Base-by-base conservation (phyloP, 257 asterid genomes). In the Primulina huaijiensis region DNA sequence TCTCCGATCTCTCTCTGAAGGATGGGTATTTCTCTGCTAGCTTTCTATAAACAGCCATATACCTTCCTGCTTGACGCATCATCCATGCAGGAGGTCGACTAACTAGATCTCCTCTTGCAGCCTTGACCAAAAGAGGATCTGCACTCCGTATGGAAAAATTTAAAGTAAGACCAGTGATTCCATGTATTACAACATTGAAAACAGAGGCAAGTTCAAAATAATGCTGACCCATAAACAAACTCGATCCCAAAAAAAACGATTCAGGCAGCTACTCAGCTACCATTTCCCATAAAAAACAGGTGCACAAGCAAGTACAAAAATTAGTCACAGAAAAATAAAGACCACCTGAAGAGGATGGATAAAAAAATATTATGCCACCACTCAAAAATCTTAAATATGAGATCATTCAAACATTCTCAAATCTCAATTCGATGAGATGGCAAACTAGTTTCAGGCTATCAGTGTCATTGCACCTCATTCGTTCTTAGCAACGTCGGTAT, bases 51-150 rank as follows among this genome's bases (percentile, higher is more conserved):
- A 84, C 86, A 75, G 97, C 93, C 99, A 94, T 89, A 56, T 94
- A 94, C 87, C 97, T 89, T 84, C 96, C 97, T 52, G 97, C 97
- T 87, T 91, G 97, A 73, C 90, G 97, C 99, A 94, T 91, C 99
- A 94, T 94, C 97, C 97, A 94, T 57, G 99, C 99, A 64, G 97
- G 97, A 63, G 93, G 97, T 56, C 97, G 90, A 73, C 76, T 83
- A 72, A 94, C 97, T 11, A 73, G 76, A 19, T 89, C 93, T 68
- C 96, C 87, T 86, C 96, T 85, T n/a, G 97, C 96, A 69, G 97
- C 99, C 84, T 81, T 87, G 27, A 94, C 99, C 84, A 94, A 73
- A 77, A 94, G 89, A 20, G 97, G 97, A 65, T 89, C 97, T 94
- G 92, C 50, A 81, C 60, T 59, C 34, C 77, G 57, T 60, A 65